Conservation (phyloP, 176 grass and related monocot genomes). For the Aegilops sharonensis region DNA sequence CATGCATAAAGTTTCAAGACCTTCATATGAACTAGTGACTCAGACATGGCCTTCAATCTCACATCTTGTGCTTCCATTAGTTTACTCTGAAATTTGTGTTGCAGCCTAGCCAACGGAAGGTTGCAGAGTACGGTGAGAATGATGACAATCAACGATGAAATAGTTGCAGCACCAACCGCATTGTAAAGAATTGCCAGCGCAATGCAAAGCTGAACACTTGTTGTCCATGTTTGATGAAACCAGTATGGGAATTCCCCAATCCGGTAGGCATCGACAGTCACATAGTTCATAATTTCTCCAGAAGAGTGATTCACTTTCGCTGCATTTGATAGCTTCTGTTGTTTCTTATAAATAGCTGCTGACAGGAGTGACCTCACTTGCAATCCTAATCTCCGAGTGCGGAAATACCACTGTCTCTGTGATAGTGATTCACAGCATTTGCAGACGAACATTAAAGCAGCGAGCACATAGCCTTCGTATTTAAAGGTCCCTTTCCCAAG, state of each 20-base stretch:
- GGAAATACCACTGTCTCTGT: slow-evolving; percentile 93
- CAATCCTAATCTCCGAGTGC: slow-evolving; percentile 69
- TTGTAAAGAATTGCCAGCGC: slow-evolving; percentile 73
- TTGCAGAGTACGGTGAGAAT: slow-evolving; percentile 72
- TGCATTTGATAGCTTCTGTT: slow-evolving; percentile 67
- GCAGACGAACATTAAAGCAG: slow-evolving; percentile 51
- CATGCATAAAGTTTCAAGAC: slow-evolving; percentile 93
- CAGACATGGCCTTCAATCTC: slow-evolving; percentile 80
- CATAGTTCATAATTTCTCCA: slow-evolving; percentile 89
- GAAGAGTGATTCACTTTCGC: slow-evolving; percentile 82
- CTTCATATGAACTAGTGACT: slow-evolving; percentile 80
- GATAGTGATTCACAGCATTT: slow-evolving; percentile 83
- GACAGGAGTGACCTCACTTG: slow-evolving; percentile 82
- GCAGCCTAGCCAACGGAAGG: slow-evolving; percentile 77
- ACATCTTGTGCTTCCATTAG: slow-evolving; percentile 89
- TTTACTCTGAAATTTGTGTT: slow-evolving; percentile 73
- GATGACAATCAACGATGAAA: slow-evolving; percentile 72
- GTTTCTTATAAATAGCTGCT: slow-evolving; percentile 81
- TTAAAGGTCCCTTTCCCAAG: slow-evolving; percentile 59
- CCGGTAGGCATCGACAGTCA: slow-evolving; percentile 82
- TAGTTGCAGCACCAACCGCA: slow-evolving; percentile 60
- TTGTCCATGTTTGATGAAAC: slow-evolving; percentile 98
- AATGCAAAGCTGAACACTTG: slow-evolving; percentile 73
- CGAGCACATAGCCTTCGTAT: slow-evolving; percentile 65
- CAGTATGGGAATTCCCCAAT: slow-evolving; percentile 92